Percentiles rank a stretch among this genome's conserved stretches.
Conservation (phyloP, 306 rosid species). For the Spatholobus suberectus region DNA sequence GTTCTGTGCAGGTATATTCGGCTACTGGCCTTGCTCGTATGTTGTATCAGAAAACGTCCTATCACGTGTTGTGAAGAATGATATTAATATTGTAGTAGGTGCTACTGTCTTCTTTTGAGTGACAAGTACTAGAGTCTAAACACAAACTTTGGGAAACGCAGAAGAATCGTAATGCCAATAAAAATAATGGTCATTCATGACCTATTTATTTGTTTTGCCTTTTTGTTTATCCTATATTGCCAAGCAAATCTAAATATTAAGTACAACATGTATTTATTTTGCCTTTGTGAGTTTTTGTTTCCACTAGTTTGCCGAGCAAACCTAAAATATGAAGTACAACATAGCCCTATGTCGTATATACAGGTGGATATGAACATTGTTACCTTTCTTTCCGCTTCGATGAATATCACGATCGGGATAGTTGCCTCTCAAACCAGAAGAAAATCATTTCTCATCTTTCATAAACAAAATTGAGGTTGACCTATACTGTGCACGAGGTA, state of each 20-base stretch:
- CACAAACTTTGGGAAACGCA: neutral
- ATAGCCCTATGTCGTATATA: neutral
- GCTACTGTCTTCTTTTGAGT: neutral
- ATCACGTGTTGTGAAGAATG: neutral
- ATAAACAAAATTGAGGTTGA: constrained; percentile 43
- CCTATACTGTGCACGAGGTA: constrained; percentile 44
- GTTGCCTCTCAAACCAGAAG: constrained; percentile 2
- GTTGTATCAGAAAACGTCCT: neutral
- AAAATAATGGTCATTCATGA: neutral
- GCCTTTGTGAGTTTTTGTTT: neutral
- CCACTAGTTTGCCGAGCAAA: constrained; percentile 6
- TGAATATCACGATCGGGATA: neutral
- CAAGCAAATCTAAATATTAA: neutral
- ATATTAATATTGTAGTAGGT: neutral
- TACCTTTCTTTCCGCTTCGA: neutral
- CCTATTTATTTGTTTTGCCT: neutral
- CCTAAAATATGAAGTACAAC: neutral
- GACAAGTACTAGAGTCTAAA: neutral
- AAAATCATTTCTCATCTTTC: neutral
- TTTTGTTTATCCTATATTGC: neutral
- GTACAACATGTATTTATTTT: neutral
- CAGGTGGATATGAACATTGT: neutral
- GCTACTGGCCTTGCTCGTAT: neutral
- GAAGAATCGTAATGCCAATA: constrained; percentile 8
- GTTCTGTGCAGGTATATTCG: neutral